A percentile compares a stretch with the other conserved stretches of the same genome.
Conservation (phyloP, 257 asterid species). For the Linaria vulgaris region DNA sequence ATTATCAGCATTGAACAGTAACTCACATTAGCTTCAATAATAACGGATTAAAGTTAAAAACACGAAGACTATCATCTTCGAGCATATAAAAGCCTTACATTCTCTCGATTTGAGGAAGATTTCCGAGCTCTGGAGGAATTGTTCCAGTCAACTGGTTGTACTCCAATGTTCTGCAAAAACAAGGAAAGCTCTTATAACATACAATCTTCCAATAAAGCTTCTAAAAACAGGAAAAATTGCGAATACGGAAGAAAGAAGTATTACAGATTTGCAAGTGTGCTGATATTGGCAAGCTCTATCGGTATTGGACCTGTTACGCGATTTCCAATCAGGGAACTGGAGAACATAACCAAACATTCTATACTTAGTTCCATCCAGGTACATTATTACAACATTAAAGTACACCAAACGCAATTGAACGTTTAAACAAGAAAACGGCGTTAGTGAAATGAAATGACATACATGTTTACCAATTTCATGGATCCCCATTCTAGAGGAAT, state of each 20-base stretch:
- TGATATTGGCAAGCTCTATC: slow-evolving; percentile 38
- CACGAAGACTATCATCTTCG: neutral
- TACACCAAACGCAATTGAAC: neutral
- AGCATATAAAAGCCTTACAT: slow-evolving; percentile 41
- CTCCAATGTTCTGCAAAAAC: slow-evolving; percentile 44
- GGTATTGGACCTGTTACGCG: slow-evolving; percentile 40
- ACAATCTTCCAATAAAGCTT: too few species aligned
- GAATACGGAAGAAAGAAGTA: neutral
- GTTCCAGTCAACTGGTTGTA: slow-evolving; percentile 61
- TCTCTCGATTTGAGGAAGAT: slow-evolving; percentile 42
- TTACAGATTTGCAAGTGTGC: slow-evolving; percentile 38
- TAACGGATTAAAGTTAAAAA: neutral
- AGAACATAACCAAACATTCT: neutral
- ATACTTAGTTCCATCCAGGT: neutral
- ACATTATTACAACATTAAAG: neutral
- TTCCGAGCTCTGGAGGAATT: slow-evolving; percentile 72
- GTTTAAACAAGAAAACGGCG: neutral
- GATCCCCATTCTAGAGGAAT: slow-evolving; percentile 78
- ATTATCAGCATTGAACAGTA: neutral
- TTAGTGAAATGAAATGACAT: slow-evolving; percentile 3
- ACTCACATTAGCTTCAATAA: slow-evolving; percentile 4
- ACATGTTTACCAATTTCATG: slow-evolving; percentile 58
- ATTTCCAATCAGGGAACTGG: slow-evolving; percentile 41
- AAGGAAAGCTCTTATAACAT: neutral
- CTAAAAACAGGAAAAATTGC: neutral